Conservation (phyloP, 202 grass and related monocot genomes). For the Musa balbisiana region DNA sequence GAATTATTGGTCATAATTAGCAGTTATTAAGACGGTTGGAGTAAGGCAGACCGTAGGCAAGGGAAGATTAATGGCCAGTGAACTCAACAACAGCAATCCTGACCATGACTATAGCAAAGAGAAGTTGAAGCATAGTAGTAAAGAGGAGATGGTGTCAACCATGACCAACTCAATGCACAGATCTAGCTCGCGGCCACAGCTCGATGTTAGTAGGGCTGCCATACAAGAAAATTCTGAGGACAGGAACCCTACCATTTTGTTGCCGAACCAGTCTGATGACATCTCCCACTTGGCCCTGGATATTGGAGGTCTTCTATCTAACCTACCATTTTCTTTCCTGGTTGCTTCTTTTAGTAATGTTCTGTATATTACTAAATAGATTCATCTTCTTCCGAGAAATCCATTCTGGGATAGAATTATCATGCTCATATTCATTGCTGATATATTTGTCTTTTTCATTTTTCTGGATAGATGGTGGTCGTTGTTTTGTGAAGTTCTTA, state of each 20-base stretch:
- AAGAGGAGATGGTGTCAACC: slow-evolving; percentile 6
- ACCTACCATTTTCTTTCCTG: background rate
- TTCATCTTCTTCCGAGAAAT: background rate
- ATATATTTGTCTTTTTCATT: background rate
- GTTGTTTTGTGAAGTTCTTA: background rate
- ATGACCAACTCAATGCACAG: slow-evolving; percentile 42
- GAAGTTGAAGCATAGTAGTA: slow-evolving; percentile 1
- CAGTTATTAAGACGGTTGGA: background rate
- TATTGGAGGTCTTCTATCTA: slow-evolving; percentile 51
- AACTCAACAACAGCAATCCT: slow-evolving; percentile 2
- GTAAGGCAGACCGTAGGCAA: background rate
- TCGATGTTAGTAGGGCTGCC: slow-evolving; percentile 84
- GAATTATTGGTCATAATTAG: background rate
- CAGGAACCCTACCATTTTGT: slow-evolving; percentile 65
- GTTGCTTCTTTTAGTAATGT: background rate
- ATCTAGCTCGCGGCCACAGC: slow-evolving; percentile 74
- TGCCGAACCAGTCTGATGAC: slow-evolving; percentile 96
- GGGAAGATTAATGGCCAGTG: slow-evolving; percentile 24
- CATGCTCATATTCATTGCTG: background rate
- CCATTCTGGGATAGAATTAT: background rate
- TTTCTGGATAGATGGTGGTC: background rate
- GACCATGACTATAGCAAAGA: slow-evolving; percentile 6
- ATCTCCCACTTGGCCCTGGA: slow-evolving; percentile 92
- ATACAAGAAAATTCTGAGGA: slow-evolving; percentile 90
- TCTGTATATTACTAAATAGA: background rate